phyloP scores from a whole-genome alignment of 2,329 filamentous ascomycete species.

The Penicillium sp. region DNA sequence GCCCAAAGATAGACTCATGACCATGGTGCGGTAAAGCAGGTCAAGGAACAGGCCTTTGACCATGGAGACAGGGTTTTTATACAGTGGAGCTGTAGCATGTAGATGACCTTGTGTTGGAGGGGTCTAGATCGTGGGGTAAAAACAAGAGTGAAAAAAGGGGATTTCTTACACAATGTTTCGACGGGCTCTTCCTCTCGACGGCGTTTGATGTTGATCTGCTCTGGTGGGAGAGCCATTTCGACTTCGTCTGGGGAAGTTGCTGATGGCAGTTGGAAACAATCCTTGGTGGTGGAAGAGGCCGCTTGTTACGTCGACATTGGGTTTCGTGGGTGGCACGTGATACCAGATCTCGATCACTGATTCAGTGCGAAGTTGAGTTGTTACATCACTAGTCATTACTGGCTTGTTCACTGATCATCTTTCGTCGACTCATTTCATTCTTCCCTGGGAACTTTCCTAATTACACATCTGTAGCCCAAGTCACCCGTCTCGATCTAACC shows the following conservation, averaged over 20 bases:
- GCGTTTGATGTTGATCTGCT: conserved; percentile 55
- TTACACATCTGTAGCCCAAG: conserved; percentile 18
- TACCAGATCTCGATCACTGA: not conserved
- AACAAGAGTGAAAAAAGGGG: conserved; percentile 5
- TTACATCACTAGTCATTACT: too few relatives aligned
- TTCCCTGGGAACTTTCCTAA: conserved; percentile 16
- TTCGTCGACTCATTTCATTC: conserved; percentile 24
- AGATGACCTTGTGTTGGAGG: conserved; percentile 9
- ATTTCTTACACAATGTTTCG: conserved; percentile 50
- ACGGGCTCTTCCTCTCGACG: conserved; percentile 57
- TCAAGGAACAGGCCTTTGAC: not conserved
- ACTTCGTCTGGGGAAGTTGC: not conserved
- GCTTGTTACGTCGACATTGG: not conserved
- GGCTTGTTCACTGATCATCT: not conserved
- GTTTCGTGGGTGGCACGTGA: conserved; percentile 6
- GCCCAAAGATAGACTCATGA: not conserved
- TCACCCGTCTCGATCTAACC: not conserved
- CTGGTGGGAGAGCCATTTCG: conserved; percentile 47
- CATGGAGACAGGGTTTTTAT: not conserved
- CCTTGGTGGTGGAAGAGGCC: not conserved
- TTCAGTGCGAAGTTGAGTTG: too few relatives aligned
- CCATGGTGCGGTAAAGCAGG: not conserved
- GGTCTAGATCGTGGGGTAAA: conserved; percentile 15
- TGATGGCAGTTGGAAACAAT: conserved; percentile 6
- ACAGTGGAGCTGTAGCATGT: conserved; percentile 5